Evolutionary conservation across 2,329 filamentous ascomycete genomes (phyloP), one percentile per base, ranked within the genome.

Genomic region (Botrytis deweyae): DNA sequence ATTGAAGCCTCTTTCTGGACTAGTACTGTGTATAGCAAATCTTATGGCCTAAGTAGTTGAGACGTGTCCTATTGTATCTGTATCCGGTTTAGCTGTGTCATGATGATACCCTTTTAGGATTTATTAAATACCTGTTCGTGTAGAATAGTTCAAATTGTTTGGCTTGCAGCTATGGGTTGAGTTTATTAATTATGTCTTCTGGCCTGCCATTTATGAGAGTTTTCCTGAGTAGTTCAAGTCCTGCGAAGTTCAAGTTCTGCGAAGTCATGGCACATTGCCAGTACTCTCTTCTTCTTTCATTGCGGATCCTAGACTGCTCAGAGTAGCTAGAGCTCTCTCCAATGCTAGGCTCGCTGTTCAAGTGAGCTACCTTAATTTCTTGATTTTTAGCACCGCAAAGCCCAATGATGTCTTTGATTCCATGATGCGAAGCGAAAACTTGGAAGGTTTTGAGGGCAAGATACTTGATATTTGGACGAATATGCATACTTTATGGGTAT

Each of bases 51-150:
- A 38, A 14, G 22, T 52, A 14, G 22, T 52, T 38, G 8, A 55
- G 14, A 20, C 29, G 12, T 52, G 46, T 1, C 16, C 1, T 46
- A 5, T 1, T 2, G 1, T 46, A 46, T 29, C 3, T 2, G 1
- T 46, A 46, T 29, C 9, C 29, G 25, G 9, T 2, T 6, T 14
- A 46, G 29, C 6, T 46, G 5, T 1, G 5, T 25, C 10, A 46
- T 18, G 14, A 40, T 10, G 42, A 20, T 20, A 33, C 9, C 2
- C 16, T 10, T 29, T 8, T 14, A 0, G 1, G 1, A 10, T 2
- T 5, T 46, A 22, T n/a, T 16, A 33, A 2, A 42, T 63, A 22
- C 20, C 29, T 6, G 18, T 14, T 65, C 33, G n/a, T 22, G 18
- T 1, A 20, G 20, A 46, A 0, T 12, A 46, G 2, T 5, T 33